These are phyloP conservation scores for Elsinoe necatrix DNA, from an alignment of 2,329 filamentous ascomycete species.

Conservation along the genomic window DNA sequence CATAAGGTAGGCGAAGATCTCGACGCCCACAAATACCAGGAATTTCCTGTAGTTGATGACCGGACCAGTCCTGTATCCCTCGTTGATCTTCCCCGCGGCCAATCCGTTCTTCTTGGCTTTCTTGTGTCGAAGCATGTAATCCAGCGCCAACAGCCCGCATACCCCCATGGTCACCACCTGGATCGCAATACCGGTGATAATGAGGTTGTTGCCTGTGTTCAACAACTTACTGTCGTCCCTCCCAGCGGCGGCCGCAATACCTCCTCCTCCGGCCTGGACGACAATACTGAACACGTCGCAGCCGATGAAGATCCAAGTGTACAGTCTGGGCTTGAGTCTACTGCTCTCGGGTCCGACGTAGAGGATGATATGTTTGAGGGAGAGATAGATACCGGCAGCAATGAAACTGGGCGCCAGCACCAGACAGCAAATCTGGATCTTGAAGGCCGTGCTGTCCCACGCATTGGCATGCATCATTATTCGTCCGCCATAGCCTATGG, in stretches of 20 bases:
- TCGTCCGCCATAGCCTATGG: constrained; percentile 37
- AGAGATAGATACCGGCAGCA: constrained; percentile 41
- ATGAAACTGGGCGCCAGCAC: constrained; percentile 38
- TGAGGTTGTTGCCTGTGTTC: constrained; percentile 36
- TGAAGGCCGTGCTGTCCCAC: constrained; percentile 32
- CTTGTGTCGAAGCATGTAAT: constrained; percentile 29
- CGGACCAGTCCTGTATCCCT: constrained; percentile 26
- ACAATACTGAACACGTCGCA: constrained; percentile 41
- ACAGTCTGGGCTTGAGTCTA: constrained; percentile 35
- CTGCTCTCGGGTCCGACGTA: constrained; percentile 37
- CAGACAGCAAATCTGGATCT: constrained; percentile 37
- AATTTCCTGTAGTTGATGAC: constrained; percentile 31
- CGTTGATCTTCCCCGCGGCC: constrained; percentile 27
- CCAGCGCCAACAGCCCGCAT: constrained; percentile 35
- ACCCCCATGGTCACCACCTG: constrained; percentile 38
- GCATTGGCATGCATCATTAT: constrained; percentile 37
- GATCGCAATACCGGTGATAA: constrained; percentile 38
- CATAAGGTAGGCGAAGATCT: constrained; percentile 50
- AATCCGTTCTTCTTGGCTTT: constrained; percentile 12
- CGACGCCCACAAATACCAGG: constrained; percentile 47
- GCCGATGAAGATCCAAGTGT: constrained; percentile 44
- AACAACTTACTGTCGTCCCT: constrained; percentile 23
- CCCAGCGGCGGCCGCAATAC: constrained; percentile 32
- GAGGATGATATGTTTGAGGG: constrained; percentile 39
- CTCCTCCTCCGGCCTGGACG: constrained; percentile 38